Percentiles rank a stretch among this genome's conserved stretches.
Conservation (phyloP, 2,329 filamentous ascomycete species). For the Scedosporium apiospermum region DNA sequence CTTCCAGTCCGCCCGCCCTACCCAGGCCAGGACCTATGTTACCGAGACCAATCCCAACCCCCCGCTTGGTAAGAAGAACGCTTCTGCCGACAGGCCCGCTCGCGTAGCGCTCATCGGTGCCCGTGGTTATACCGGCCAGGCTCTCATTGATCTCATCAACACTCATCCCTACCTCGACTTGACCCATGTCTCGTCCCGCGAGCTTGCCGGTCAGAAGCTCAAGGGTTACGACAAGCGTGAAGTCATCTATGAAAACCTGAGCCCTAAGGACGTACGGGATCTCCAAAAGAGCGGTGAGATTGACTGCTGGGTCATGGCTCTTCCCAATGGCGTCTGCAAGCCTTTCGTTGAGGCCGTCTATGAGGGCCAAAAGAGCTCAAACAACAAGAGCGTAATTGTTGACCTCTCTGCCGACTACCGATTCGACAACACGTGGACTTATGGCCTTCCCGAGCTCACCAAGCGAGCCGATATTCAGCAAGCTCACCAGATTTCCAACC, state of each 20-base stretch:
- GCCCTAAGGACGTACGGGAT: slow-evolving; percentile 72
- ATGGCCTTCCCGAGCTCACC: slow-evolving; percentile 80
- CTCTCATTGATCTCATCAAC: slow-evolving; percentile 79
- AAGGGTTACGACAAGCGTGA: slow-evolving; percentile 86
- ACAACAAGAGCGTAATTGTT: slow-evolving; percentile 65
- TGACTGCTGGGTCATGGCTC: slow-evolving; percentile 95
- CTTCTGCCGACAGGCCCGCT: slow-evolving; percentile 67
- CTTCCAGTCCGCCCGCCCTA: neutral
- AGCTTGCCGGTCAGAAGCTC: slow-evolving; percentile 77
- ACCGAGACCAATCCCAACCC: slow-evolving; percentile 79
- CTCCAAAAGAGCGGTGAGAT: slow-evolving; percentile 80
- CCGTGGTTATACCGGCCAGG: slow-evolving; percentile 88
- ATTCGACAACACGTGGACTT: slow-evolving; percentile 78
- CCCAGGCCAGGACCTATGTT: slow-evolving; percentile 20
- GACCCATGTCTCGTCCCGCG: slow-evolving; percentile 83
- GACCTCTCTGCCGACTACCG: slow-evolving; percentile 96
- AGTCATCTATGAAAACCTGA: slow-evolving; percentile 85
- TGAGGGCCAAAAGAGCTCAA: slow-evolving; percentile 39
- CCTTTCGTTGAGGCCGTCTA: slow-evolving; percentile 87
- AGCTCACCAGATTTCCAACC: slow-evolving; percentile 78
- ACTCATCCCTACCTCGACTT: slow-evolving; percentile 84
- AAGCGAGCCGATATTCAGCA: slow-evolving; percentile 67
- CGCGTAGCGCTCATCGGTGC: slow-evolving; percentile 83
- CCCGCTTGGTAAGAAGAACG: slow-evolving; percentile 79
- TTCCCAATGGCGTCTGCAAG: slow-evolving; percentile 91